Base-by-base conservation (phyloP, 257 asterid genomes). In the Handroanthus guayacan region DNA sequence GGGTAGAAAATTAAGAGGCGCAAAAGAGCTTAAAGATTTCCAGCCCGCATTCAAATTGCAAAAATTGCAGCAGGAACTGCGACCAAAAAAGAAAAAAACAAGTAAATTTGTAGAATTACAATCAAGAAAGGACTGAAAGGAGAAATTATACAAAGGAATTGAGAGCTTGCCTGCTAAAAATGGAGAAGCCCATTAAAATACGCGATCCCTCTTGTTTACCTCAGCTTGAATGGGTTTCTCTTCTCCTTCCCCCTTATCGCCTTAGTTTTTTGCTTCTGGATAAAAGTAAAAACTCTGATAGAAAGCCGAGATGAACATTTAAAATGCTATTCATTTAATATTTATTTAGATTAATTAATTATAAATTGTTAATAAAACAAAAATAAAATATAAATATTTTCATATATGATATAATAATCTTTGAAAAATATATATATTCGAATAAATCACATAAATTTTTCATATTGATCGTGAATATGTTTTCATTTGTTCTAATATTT, bases 1-100 rank as follows among this genome's bases (percentile, higher is more conserved):
- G 39, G 87, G 69, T 10, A 25, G 31, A 3, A 77, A 82, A 75
- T 81, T 84, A 8, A 78, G 78, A 67, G 83, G 76, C 44, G 83
- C 51, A 82, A 89, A 84, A 82, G 79, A 83, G 86, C 86, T 90
- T 66, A 91, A 86, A 0, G 88, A 76, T 76, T 81, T 85, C 92
- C 87, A 85, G 20, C 88, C 85, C 54, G 86, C 63, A 10, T 81
- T 85, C 62, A 62, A 41, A 70, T 58, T 70, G 80, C 83, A 79
- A 67, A 63, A 81, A 58, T 76, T 75, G 77, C 77, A 67, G 80
- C 78, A 78, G 63, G 80, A 80, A 83, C 91, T 85, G 86, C 16
- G 58, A 56, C 1, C 38, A 50, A 2, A 62, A 58, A 63, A 79
- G 69, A 34, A 48, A 37, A 68, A 41, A 54, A 48, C 1, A 31